These are phyloP conservation scores for Lepraria neglecta DNA, from an alignment of 495 filamentous ascomycete genomes.

Conservation along the genomic window DNA sequence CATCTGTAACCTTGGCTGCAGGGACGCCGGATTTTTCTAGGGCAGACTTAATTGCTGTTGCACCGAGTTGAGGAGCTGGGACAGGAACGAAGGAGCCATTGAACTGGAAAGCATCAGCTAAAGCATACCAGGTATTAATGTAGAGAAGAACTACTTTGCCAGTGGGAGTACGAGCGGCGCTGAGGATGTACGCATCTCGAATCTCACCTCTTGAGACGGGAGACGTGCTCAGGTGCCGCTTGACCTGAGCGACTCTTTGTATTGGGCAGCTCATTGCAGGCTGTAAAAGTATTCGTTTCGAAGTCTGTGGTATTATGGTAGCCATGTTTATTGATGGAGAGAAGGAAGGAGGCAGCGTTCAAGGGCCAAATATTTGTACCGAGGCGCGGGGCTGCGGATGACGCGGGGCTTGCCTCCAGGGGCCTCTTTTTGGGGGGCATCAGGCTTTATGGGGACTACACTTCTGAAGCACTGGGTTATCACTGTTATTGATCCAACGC, in stretches of 20 bases:
- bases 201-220: constrained; percentile 57
- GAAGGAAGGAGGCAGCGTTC: not conserved
- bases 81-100: constrained; percentile 77
- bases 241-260: constrained; percentile 41
- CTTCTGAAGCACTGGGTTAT: no score
- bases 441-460: no score
- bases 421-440: no score
- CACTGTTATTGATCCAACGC: no score
- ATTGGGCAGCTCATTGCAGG: constrained; percentile 31
- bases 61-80: constrained; percentile 76
- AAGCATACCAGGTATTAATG: not conserved
- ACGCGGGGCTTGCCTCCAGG: not conserved
- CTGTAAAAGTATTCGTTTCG: constrained; percentile 14
- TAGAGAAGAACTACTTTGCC: constrained; percentile 56
- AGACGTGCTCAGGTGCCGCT: constrained; percentile 63
- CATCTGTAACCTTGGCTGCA: constrained; percentile 68
- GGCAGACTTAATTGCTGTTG: constrained; percentile 83
- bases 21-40: constrained; percentile 76
- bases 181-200: constrained; percentile 85
- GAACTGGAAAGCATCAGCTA: constrained; percentile 55
- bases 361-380: not conserved
- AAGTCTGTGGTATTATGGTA: constrained; percentile 12
- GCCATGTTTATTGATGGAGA: constrained; percentile 15
- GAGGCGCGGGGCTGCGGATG: constrained; percentile 6
- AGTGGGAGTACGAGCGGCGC: constrained; percentile 79